Conservation (phyloP, 768 basidiomycete genomes). For the Calvatia gigantea region DNA sequence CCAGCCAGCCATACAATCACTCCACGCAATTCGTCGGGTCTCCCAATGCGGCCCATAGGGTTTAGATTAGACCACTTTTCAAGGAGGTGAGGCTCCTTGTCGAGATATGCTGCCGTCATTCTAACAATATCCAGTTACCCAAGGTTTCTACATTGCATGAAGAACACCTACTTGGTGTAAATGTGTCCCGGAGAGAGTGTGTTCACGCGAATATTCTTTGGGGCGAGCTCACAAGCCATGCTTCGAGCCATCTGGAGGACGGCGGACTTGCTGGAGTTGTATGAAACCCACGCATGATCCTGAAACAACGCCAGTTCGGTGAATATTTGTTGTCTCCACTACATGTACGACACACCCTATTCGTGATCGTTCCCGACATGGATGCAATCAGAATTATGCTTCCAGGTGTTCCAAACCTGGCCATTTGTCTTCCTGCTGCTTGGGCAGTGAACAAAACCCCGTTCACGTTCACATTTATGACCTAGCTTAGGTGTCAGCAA, state of each 20-base stretch:
- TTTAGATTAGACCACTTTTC: slow-evolving; percentile 69
- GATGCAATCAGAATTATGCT: slow-evolving; percentile 66
- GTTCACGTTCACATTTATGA: slow-evolving; percentile 65
- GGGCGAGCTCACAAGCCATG: slow-evolving; percentile 79
- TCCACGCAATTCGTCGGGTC: slow-evolving; percentile 71
- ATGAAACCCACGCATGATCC: slow-evolving; percentile 76
- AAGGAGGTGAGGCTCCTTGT: slow-evolving; percentile 56
- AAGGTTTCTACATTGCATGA: background rate
- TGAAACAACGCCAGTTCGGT: slow-evolving; percentile 20
- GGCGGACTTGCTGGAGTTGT: slow-evolving; percentile 75
- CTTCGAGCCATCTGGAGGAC: slow-evolving; percentile 79
- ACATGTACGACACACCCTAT: slow-evolving; percentile 48
- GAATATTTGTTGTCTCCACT: background rate
- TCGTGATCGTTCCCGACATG: slow-evolving; percentile 70
- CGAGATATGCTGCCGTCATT: slow-evolving; percentile 74
- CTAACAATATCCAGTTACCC: slow-evolving; percentile 26
- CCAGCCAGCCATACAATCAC: slow-evolving; percentile 70
- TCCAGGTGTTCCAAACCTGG: slow-evolving; percentile 46
- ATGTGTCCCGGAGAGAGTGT: slow-evolving; percentile 75
- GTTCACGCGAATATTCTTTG: slow-evolving; percentile 66
- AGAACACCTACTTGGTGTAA: slow-evolving; percentile 51
- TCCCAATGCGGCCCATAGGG: slow-evolving; percentile 67
- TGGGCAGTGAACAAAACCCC: slow-evolving; percentile 64
- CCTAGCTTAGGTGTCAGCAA: slow-evolving; percentile 30
- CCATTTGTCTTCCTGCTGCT: slow-evolving; percentile 63